Percentiles rank a stretch among this genome's conserved stretches.
These are phyloP conservation scores for Teratosphaeria viscida DNA, from an alignment of 2,329 filamentous ascomycete genomes.

Conservation along the genomic window DNA sequence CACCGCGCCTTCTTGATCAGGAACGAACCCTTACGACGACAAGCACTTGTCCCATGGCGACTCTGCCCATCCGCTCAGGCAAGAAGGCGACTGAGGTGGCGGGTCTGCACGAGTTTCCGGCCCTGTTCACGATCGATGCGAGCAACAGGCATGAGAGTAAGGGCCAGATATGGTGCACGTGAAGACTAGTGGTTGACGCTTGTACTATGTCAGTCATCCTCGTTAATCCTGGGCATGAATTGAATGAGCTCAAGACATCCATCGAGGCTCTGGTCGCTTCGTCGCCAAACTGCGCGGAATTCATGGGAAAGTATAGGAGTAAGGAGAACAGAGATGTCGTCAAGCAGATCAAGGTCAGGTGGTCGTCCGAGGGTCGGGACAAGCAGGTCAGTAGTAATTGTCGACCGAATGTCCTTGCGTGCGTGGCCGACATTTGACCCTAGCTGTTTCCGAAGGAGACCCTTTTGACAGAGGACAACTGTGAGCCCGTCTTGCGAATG, in stretches of 20 bases:
- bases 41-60: not conserved
- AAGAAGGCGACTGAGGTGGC: constrained; percentile 5
- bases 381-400: constrained; percentile 8
- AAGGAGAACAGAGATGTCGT: constrained; percentile 21
- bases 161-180: not conserved
- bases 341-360: constrained; percentile 23
- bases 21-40: not conserved
- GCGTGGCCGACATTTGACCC: not conserved
- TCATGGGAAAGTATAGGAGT: constrained; percentile 27
- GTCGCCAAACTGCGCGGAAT: constrained; percentile 26
- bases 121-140: constrained; percentile 28
- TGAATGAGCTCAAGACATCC: constrained; percentile 14
- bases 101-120: constrained; percentile 18
- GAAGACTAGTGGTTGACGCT: not conserved
- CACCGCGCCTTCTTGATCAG: not conserved
- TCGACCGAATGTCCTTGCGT: not conserved
- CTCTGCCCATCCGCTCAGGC: not conserved
- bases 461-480: constrained; percentile 26
- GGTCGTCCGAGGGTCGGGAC: constrained; percentile 23
- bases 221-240: constrained; percentile 14
- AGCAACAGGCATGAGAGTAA: constrained; percentile 25
- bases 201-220: constrained; percentile 14
- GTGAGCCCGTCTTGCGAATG: constrained; percentile 18
- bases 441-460: constrained; percentile 24
- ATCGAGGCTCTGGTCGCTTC: constrained; percentile 11